phyloP scores from a whole-genome alignment of 2,329 filamentous ascomycete genomes.

The Exutisphaerella laricina region DNA sequence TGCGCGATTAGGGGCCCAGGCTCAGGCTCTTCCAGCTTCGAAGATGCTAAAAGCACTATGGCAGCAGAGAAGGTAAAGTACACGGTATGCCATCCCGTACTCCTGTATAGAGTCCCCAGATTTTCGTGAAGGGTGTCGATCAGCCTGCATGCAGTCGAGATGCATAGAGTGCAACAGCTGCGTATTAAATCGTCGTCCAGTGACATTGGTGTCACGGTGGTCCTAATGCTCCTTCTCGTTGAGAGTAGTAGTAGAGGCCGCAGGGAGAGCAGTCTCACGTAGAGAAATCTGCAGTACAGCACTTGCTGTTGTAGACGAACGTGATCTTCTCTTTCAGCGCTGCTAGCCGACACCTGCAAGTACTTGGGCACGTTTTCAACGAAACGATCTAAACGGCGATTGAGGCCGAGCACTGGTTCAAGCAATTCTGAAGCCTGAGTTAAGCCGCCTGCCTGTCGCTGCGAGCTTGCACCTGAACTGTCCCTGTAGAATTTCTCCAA shows the following conservation, averaged over 20 bases:
- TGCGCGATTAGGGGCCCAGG: constrained; percentile 8
- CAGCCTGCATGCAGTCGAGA: constrained; percentile 33
- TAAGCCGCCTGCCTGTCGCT: constrained; percentile 7
- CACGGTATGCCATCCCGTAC: constrained; percentile 25
- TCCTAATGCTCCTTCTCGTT: constrained; percentile 25
- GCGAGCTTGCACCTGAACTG: constrained; percentile 6
- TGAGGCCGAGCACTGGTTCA: constrained; percentile 21
- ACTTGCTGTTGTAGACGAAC: constrained; percentile 22
- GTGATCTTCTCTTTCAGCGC: constrained; percentile 13
- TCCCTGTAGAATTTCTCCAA: constrained; percentile 24
- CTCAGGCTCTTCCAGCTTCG: constrained; percentile 16
- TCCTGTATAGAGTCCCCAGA: constrained; percentile 22
- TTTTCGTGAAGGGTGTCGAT: constrained; percentile 35
- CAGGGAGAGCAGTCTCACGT: constrained; percentile 22
- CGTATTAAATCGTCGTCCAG: constrained; percentile 34
- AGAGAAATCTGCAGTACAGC: constrained; percentile 20
- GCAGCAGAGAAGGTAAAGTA: constrained; percentile 26
- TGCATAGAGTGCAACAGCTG: constrained; percentile 26
- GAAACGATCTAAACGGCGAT: constrained; percentile 22
- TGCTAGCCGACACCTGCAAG: constrained; percentile 12
- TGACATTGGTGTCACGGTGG: constrained; percentile 24
- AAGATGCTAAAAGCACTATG: constrained; percentile 23
- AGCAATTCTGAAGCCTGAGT: constrained; percentile 17
- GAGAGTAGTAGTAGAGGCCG: constrained; percentile 31
- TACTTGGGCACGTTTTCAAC: constrained; percentile 20